Conservation (phyloP, 2,329 filamentous ascomycete genomes). For the Alternaria triticimaculans region DNA sequence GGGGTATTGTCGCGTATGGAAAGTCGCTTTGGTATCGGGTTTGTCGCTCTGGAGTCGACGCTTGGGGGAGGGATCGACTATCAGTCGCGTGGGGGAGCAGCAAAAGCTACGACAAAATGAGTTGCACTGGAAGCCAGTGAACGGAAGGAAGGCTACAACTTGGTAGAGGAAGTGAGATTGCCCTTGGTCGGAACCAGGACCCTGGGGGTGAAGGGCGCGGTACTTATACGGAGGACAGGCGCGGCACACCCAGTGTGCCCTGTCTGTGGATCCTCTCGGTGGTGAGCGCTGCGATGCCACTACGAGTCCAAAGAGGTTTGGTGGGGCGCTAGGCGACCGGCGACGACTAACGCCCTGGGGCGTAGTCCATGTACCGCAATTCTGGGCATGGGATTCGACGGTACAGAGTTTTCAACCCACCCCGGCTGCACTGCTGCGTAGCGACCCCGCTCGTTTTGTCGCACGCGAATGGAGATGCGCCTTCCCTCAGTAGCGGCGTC, state of each 20-base stretch:
- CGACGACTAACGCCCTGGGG: slow-evolving; percentile 23
- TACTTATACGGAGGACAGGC: slow-evolving; percentile 36
- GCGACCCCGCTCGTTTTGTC: slow-evolving; percentile 32
- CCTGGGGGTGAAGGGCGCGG: slow-evolving; percentile 20
- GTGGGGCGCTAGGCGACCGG: slow-evolving; percentile 21
- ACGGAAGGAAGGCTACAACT: slow-evolving; percentile 19
- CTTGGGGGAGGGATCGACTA: slow-evolving; percentile 14
- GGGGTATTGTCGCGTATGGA: slow-evolving; percentile 14
- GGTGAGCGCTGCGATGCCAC: slow-evolving; percentile 30
- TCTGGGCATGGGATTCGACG: slow-evolving; percentile 34
- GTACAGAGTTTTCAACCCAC: slow-evolving; percentile 38
- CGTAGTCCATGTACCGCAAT: slow-evolving; percentile 18
- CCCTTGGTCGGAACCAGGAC: slow-evolving; percentile 19
- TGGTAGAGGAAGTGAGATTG: slow-evolving; percentile 18
- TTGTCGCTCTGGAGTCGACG: slow-evolving; percentile 24
- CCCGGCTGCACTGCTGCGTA: slow-evolving; percentile 16
- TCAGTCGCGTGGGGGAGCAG: slow-evolving; percentile 22
- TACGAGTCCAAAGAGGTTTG: slow-evolving; percentile 19
- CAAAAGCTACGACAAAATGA: slow-evolving; percentile 29
- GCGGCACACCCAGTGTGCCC: slow-evolving; percentile 28
- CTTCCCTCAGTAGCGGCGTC: neutral
- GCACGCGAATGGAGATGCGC: slow-evolving; percentile 22
- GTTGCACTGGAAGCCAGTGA: slow-evolving; percentile 32
- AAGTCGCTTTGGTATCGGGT: slow-evolving; percentile 22
- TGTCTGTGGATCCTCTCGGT: slow-evolving; percentile 30